phyloP scores from a whole-genome alignment of 441 rosid species.

The Euphorbia celastroides region DNA sequence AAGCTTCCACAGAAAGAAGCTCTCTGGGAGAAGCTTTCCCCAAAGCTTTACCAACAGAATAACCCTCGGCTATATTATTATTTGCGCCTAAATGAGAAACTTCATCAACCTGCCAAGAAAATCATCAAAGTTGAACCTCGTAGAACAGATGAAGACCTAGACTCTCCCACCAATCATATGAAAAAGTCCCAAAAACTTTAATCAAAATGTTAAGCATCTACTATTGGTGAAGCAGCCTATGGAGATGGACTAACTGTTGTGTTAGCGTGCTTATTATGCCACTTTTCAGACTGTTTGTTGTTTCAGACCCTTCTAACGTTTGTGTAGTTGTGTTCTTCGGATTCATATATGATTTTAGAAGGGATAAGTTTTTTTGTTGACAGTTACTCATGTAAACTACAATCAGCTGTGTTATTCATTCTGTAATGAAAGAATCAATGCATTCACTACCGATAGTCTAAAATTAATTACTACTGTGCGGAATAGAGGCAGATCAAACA shows the following conservation, averaged over 20 bases:
- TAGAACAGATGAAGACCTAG: neutral
- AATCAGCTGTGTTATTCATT: neutral
- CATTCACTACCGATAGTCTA: neutral
- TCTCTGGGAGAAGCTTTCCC: slow-evolving; percentile 21
- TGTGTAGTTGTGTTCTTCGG: neutral
- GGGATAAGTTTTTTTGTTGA: neutral
- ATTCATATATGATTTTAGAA: too few species aligned
- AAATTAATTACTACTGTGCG: neutral
- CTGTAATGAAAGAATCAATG: neutral
- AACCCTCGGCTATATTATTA: slow-evolving; percentile 29
- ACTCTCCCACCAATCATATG: neutral
- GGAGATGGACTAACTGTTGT: neutral
- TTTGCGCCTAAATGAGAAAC: slow-evolving; percentile 46
- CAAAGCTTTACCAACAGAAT: slow-evolving; percentile 24
- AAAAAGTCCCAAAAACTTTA: neutral
- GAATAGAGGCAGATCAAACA: neutral
- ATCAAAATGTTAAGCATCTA: neutral
- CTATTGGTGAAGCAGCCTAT: neutral
- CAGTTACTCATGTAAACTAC: neutral
- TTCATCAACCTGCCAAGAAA: slow-evolving; percentile 60
- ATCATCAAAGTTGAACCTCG: slow-evolving; percentile 21
- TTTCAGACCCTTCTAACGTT: neutral
- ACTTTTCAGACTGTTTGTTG: neutral
- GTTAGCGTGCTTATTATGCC: neutral
- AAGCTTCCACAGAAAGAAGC: slow-evolving; percentile 18